Base-by-base conservation (phyloP, 2,329 filamentous ascomycete species). In the Scleromitrula shiraiana region DNA sequence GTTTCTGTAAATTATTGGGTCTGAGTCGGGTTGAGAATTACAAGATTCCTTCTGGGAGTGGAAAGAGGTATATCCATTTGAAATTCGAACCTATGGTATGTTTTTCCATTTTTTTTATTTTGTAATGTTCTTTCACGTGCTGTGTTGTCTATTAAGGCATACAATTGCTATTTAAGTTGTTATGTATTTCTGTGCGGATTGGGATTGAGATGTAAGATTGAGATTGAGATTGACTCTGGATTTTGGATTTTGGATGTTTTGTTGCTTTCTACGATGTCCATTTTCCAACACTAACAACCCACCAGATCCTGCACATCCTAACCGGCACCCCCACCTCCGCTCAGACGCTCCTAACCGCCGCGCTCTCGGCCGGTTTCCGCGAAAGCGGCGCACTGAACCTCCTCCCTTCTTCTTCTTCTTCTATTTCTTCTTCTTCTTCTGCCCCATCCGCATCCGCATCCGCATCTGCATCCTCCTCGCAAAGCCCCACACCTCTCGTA, bases 11-110 rank as follows among this genome's bases (percentile, higher is more conserved):
- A 40, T 50, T 56, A 40, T 68, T 78, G 57, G 70, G 71, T 2
- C 65, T 77, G 53, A 57, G 65, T 12, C 65, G 57, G 40, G 62
- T 44, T 58, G 54, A 54, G 38, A 51, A 46, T 49, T n/a, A 14
- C 19, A n/a, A n/a, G n/a, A n/a, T n/a, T 23, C 26, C 22, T 19
- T 14, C 7, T 10, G 24, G 20, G 9, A 36, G 26, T 8, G 22
- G 24, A 4, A 29, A 14, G n/a, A 43, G 24, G n/a, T 67, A 77
- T 65, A 74, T 95, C 42, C 88, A 91, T 66, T 86, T 95, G 68
- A 93, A 95, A 66, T 96, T 94, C 62, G 90, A 96, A 65, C 88
- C 90, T 4, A 89, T 96, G 88, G 90, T 95, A 75, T 63, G 80
- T 56, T n/a, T n/a, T n/a, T n/a, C n/a, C 24, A 23, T 26, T 3